Evolutionary conservation across 2,329 filamentous ascomycete species (phyloP).

Genomic region (Arthrinium phaeospermum): DNA sequence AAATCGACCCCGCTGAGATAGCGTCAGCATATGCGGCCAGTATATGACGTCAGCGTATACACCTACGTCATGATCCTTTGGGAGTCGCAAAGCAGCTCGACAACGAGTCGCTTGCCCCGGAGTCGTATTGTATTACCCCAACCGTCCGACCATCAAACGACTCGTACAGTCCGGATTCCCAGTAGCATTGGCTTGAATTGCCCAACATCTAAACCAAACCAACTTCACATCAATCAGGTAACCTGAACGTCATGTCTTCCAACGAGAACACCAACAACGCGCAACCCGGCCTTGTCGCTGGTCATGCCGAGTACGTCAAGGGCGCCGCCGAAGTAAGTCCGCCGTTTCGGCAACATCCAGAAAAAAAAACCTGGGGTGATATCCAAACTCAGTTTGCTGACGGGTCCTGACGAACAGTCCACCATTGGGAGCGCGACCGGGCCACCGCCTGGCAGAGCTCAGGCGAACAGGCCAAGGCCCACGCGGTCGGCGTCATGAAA

Average conservation of each 20-base stretch:
- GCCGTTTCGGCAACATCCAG: no score
- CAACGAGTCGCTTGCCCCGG: background rate
- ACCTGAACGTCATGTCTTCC: constrained; percentile 36
- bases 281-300: constrained; percentile 64
- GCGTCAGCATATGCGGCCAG: background rate
- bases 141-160: background rate
- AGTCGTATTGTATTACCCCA: background rate
- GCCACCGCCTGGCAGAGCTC: constrained; percentile 67
- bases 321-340: constrained; percentile 66
- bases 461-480: constrained; percentile 68
- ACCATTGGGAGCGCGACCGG: constrained; percentile 67
- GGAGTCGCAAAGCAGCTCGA: background rate
- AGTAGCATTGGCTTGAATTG: background rate
- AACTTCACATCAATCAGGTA: background rate
- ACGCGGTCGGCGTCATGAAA: constrained; percentile 68
- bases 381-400: background rate
- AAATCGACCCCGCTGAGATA: background rate
- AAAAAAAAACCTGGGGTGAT: background rate
- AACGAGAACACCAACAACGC: constrained; percentile 41
- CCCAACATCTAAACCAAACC: background rate
- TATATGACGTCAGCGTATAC: background rate
- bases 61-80: constrained; percentile 2
- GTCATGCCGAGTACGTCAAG: constrained; percentile 72
- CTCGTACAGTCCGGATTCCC: background rate
- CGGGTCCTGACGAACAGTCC: constrained; percentile 39